These are phyloP conservation scores for Tylopilus sp. DNA, from an alignment of 768 basidiomycete species.

Conservation along the genomic window DNA sequence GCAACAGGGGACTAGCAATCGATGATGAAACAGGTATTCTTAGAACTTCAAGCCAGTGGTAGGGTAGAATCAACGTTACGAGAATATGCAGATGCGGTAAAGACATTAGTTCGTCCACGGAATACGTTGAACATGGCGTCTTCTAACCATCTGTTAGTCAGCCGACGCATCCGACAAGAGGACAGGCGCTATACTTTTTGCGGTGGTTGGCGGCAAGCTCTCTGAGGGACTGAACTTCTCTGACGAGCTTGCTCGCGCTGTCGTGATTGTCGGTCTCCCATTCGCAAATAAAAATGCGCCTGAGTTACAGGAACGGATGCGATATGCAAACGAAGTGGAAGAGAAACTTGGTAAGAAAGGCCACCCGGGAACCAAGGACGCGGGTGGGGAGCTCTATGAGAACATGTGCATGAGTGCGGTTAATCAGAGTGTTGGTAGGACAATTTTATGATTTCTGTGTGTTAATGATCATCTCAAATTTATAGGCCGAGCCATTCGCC, in stretches of 20 bases:
- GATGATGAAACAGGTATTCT: slow-evolving; percentile 63
- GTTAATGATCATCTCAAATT: not conserved
- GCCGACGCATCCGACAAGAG: slow-evolving; percentile 25
- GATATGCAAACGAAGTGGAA: slow-evolving; percentile 71
- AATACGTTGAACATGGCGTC: not conserved
- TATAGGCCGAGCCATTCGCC: slow-evolving; percentile 88
- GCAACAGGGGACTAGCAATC: not conserved
- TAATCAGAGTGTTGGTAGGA: slow-evolving; percentile 92
- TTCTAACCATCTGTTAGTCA: slow-evolving; percentile 19
- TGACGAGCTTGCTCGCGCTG: slow-evolving; percentile 79
- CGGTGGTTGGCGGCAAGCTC: slow-evolving; percentile 96
- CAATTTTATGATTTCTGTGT: not conserved
- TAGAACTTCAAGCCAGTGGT: slow-evolving; percentile 72
- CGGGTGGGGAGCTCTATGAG: slow-evolving; percentile 82
- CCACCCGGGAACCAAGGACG: slow-evolving; percentile 49
- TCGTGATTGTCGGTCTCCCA: slow-evolving; percentile 86
- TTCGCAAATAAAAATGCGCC: slow-evolving; percentile 91
- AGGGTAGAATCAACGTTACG: slow-evolving; percentile 74
- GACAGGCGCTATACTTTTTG: slow-evolving; percentile 79
- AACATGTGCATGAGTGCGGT: slow-evolving; percentile 93
- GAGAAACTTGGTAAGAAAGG: slow-evolving; percentile 37
- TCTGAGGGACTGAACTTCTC: slow-evolving; percentile 85
- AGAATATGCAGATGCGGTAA: slow-evolving; percentile 61
- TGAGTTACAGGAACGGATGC: slow-evolving; percentile 89
- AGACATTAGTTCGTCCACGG: slow-evolving; percentile 16